phyloP scores from a whole-genome alignment of 176 grass and related monocot species.

The barley (Hordeum vulgare) region MorexV3_pseudomolecules_assembly NC_058524.1:477198684-477199183 shows the following conservation, averaged over 20 bases:
- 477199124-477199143: not conserved
- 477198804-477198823: conserved; percentile 47
- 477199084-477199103: not conserved
- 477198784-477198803: conserved; percentile 37
- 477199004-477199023: not conserved
- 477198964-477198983: conserved; percentile 48
- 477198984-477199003: conserved; percentile 6
- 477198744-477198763: conserved; percentile 10
- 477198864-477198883: conserved; percentile 1
- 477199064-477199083: not conserved
- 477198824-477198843: not conserved
- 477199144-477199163: not conserved
- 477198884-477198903: conserved; percentile 30
- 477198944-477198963: conserved; percentile 61
- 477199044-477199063: not conserved
- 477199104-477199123: not conserved
- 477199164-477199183: conserved; percentile 2
- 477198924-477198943: conserved; percentile 28
- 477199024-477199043: not conserved
- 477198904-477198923: conserved; percentile 33
- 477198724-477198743: conserved; percentile 24
- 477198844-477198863: not conserved
- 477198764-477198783: conserved; percentile 45
- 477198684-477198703: conserved; percentile 40
- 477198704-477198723: conserved; percentile 34